Conservation (phyloP, 106 monocot genomes). For the Triglochin maritima region DNA sequence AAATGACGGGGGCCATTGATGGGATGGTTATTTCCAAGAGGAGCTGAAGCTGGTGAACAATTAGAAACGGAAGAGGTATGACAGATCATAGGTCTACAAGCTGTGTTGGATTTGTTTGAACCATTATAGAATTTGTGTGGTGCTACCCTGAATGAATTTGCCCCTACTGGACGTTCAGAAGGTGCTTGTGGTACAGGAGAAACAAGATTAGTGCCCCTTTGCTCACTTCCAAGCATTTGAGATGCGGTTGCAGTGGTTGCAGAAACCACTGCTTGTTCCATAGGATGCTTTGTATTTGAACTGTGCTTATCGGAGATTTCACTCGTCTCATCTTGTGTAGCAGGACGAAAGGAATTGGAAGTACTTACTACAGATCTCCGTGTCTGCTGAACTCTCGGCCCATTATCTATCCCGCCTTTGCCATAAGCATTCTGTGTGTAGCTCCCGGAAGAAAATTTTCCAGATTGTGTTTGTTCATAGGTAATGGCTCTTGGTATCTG, state of each 20-base stretch:
- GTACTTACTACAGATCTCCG: not conserved
- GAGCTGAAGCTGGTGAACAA: not conserved
- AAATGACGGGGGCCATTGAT: slow-evolving; percentile 7
- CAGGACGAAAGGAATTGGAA: not conserved
- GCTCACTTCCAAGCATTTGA: not conserved
- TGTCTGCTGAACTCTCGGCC: slow-evolving; percentile 16
- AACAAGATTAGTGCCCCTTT: not conserved
- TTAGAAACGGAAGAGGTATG: not conserved
- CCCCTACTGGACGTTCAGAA: not conserved
- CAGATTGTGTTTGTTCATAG: slow-evolving; percentile 10
- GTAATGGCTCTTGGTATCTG: slow-evolving; percentile 6
- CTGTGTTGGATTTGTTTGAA: not conserved
- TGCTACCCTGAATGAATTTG: slow-evolving; percentile 7
- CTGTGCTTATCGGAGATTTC: not conserved
- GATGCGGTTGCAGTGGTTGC: not conserved
- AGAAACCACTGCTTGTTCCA: not conserved
- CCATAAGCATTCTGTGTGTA: slow-evolving; percentile 19
- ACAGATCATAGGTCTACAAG: slow-evolving; percentile 2
- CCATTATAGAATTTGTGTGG: slow-evolving; percentile 17
- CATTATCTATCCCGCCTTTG: slow-evolving; percentile 30
- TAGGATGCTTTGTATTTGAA: not conserved
- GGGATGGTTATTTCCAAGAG: slow-evolving; percentile 1
- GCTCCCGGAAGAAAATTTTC: slow-evolving; percentile 1
- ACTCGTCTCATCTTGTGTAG: not conserved
- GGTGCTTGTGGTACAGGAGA: not conserved